Base-by-base conservation (phyloP, 176 grass and related monocot genomes). In the Avena eriantha region DNA sequence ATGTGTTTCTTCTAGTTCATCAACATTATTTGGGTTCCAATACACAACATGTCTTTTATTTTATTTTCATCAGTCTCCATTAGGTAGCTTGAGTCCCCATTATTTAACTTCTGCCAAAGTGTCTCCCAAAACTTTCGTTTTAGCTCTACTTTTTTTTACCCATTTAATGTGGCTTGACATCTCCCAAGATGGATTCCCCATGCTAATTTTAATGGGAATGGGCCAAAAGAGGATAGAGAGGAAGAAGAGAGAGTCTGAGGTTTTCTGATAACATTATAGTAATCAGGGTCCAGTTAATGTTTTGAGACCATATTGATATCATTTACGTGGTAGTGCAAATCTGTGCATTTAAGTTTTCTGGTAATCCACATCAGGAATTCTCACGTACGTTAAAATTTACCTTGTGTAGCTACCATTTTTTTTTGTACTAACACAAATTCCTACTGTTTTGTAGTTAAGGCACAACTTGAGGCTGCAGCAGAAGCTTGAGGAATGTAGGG, bases 401-500 rank as follows among this genome's bases (percentile, higher is more conserved):
- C 66, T 78, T 78, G 3, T 50, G 39, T 78, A 11, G 6, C 10
- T 21, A 86, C n/a, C 74, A 47, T 86, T 55, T 85, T 10, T 85
- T 10, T 71, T 58, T 29, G 29, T 29, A 29, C 16, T 58, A 22
- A 86, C 50, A 70, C 10, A 54, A 15, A 3, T 14, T 56, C 3
- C 33, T 3, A 9, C 4, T 26, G 1, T 69, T 29, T 84, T 88
- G 70, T 48, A 91, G 90, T 33, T 88, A 56, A 88, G 64, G 54
- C 82, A 82, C 72, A 88, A 88, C 17, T 79, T 47, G 67, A 85
- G 86, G 86, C 86, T 88, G 71, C 90, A 91, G 64, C 90, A 91
- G 86, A 91, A 91, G 86, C 77, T 91, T 88, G 68, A 85, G 82
- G 86, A 82, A 53, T 91, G 90, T 56, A 88, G 72, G 86, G 90